A percentile compares a stretch with the other conserved stretches of the same genome.
Evolutionary conservation across 1,284 basidiomycete species (phyloP).

Genomic region (Ceratobasidium sp.): DNA sequence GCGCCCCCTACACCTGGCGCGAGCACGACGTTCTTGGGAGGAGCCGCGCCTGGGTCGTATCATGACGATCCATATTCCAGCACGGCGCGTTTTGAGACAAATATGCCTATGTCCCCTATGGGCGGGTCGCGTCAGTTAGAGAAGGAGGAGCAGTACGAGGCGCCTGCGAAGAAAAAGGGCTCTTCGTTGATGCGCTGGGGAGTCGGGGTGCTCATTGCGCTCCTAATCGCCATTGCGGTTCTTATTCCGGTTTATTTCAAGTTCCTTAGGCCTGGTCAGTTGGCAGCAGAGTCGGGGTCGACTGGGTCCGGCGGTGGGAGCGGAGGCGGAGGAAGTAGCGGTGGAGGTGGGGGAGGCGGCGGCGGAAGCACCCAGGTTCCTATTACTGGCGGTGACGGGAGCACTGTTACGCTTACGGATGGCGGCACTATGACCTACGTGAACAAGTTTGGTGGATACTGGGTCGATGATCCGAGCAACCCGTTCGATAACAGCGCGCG

Average conservation of each 20-base stretch:
- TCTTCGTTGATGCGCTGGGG: conserved; percentile 23
- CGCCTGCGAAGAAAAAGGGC: conserved; percentile 32
- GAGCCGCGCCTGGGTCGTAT: conserved; percentile 37
- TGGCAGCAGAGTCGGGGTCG: conserved; percentile 20
- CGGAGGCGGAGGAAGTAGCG: conserved; percentile 42
- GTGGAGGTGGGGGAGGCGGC: conserved; percentile 42
- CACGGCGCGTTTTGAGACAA: conserved; percentile 9
- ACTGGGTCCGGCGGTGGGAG: conserved; percentile 8
- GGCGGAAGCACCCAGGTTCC: conserved; percentile 37
- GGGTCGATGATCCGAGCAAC: conserved; percentile 68
- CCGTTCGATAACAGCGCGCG: conserved; percentile 79
- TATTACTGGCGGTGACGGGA: conserved; percentile 56
- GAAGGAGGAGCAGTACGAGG: conserved; percentile 12
- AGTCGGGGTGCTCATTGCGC: conserved; percentile 11
- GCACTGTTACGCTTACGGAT: conserved; percentile 55
- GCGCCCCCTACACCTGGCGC: conserved; percentile 5
- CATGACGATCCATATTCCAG: conserved; percentile 41
- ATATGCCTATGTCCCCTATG: conserved; percentile 32
- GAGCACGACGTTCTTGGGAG: conserved; percentile 37
- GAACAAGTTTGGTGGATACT: conserved; percentile 59
- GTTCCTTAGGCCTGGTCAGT: conserved; percentile 43
- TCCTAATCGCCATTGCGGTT: conserved; percentile 44
- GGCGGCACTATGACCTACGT: conserved; percentile 58
- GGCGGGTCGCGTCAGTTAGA: conserved; percentile 9
- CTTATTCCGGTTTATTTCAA: conserved; percentile 46